Evolutionary conservation across 169 alveolate genomes (phyloP), one percentile per base, ranked within the genome.

Genomic region (Plasmodium vinckei): DNA sequence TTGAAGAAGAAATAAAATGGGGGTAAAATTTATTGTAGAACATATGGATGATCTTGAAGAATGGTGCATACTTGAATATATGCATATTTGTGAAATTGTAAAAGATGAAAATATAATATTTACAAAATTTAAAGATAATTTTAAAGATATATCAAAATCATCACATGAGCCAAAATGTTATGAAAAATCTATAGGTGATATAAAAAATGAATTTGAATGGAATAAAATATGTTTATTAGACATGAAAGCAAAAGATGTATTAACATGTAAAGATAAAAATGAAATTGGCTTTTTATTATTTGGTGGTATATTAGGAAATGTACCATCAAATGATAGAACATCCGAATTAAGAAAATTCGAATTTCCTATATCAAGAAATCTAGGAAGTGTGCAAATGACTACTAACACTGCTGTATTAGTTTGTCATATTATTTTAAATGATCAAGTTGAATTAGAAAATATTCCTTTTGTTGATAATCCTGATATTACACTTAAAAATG

Each of bases 271-370:
- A 1, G 88, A 77, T 64, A 77, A 44, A 68, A 42, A 51, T 19
- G 39, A 61, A 19, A 63, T 77, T n/a, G 77, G 61, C 53, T 77
- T 63, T 56, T 64, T 77, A 42, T 69, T 77, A 42, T 77, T 77
- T 53, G 88, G 88, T 23, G 87, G 87, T 4, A 63, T 71, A 19
- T 53, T 69, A n/a, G 94, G 94, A 46, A 89, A 89, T 64, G 94
- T 89, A 7, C 94, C 94, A 56, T 89, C 94, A 12, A 89, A 89
- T 57, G 94, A 89, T 51, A 51, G 94, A 27, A 89, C 94, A n/a
- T 63, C 92, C 1, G 87, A 71, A 68, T 71, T 89, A 39, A 86
- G 94, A 39, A 89, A 89, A 46, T 86, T 47, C 17, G 61, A 71
- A 21, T 75, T 72, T 9, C 61, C 59, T 25, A 70, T 86, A 33